Percentiles rank a stretch among this genome's conserved stretches.
These are phyloP conservation scores for Aspergillus funiculosus DNA, from an alignment of 495 filamentous ascomycete species.

Conservation along the genomic window DNA sequence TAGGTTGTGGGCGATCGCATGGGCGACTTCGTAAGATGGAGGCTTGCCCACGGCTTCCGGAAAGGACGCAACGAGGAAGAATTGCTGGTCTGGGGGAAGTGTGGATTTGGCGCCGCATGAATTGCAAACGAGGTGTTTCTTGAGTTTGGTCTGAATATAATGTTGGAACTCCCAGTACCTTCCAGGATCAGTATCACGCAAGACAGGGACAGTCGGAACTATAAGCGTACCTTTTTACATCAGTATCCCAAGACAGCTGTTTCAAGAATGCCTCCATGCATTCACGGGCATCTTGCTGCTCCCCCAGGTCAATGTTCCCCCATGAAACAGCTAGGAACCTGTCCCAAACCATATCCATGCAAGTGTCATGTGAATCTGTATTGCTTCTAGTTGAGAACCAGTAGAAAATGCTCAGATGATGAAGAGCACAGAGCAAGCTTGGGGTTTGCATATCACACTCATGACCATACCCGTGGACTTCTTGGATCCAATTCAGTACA, in stretches of 20 bases:
- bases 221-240: slow-evolving; percentile 11
- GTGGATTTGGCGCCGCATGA: not conserved
- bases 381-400: slow-evolving; percentile 14
- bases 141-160: slow-evolving; percentile 5
- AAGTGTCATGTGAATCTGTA: not conserved
- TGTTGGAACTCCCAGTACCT: not conserved
- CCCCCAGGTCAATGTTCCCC: not conserved
- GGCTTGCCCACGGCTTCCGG: not conserved
- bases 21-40: not conserved
- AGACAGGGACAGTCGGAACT: no score
- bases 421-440: slow-evolving; percentile 21
- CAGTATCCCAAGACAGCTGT: slow-evolving; percentile 4
- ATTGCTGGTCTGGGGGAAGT: not conserved
- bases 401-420: slow-evolving; percentile 15
- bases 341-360: slow-evolving; percentile 7
- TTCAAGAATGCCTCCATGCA: slow-evolving; percentile 18
- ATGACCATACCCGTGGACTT: slow-evolving; percentile 6
- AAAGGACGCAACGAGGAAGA: slow-evolving; percentile 2
- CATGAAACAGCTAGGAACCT: slow-evolving; percentile 2
- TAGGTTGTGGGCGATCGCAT: slow-evolving; percentile 5
- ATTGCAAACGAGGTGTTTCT: slow-evolving; percentile 2
- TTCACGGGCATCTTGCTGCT: slow-evolving; percentile 26
- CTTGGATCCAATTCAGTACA: slow-evolving; percentile 33
- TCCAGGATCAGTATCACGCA: not conserved
- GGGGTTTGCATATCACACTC: not conserved